These are phyloP conservation scores for Aegilops bicornis DNA, from an alignment of 176 grass and related monocot genomes.

Conservation along the genomic window DNA sequence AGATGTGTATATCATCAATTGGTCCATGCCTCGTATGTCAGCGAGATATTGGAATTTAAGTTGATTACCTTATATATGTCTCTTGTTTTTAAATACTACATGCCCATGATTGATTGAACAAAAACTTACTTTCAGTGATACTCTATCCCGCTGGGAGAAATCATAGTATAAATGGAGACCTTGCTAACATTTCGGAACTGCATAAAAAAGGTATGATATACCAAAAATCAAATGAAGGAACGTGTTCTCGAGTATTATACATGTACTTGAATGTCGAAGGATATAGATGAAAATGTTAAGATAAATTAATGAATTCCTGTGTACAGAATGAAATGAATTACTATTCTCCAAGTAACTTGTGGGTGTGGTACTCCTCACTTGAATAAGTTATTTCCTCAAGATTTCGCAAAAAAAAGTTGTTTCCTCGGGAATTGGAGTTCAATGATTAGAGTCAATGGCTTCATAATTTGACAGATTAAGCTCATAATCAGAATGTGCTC, in stretches of 20 bases:
- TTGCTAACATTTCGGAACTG: background rate
- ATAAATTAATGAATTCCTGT: background rate
- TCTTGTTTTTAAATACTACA: background rate
- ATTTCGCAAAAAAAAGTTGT: background rate
- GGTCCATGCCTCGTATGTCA: no score
- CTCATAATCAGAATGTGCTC: background rate
- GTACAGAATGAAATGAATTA: background rate
- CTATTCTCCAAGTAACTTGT: background rate
- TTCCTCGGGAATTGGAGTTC: slow-evolving; percentile 4
- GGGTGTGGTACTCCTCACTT: slow-evolving; percentile 7
- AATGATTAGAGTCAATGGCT: no score
- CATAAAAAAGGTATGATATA: background rate
- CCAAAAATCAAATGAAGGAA: background rate
- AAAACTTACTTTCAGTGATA: background rate
- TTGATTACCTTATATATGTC: no score
- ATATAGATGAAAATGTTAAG: background rate
- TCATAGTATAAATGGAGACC: background rate
- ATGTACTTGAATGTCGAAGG: background rate
- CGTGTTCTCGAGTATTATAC: background rate
- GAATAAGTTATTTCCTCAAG: background rate
- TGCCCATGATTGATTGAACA: background rate
- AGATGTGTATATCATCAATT: no score
- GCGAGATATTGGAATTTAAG: no score
- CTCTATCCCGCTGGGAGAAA: background rate
- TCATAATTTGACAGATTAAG: background rate